A percentile compares a stretch with the other conserved stretches of the same genome.
These are phyloP conservation scores for Penicillium manginii DNA, from an alignment of 495 filamentous ascomycete species.

Conservation along the genomic window DNA sequence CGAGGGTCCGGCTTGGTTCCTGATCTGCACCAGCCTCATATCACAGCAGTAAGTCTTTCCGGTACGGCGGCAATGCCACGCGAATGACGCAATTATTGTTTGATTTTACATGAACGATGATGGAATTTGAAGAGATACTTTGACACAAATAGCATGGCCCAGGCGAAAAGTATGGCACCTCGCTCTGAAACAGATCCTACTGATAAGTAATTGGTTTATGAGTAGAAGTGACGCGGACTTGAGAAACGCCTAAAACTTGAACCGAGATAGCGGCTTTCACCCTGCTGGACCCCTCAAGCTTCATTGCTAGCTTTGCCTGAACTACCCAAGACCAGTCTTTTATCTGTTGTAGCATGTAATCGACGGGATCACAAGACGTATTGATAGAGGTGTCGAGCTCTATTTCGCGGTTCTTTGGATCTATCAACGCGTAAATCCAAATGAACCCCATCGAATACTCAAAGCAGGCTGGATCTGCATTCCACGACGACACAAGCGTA, in stretches of 20 bases:
- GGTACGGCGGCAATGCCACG: too few species aligned
- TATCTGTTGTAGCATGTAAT: conserved; percentile 5
- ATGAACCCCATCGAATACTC: conserved; percentile 12
- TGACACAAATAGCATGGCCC: too few species aligned
- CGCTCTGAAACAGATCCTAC: neutral
- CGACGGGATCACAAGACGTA: neutral
- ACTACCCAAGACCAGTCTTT: conserved; percentile 2
- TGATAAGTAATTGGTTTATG: conserved; percentile 8
- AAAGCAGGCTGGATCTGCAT: conserved; percentile 10
- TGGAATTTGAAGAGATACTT: too few species aligned
- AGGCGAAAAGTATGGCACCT: neutral
- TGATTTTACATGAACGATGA: too few species aligned
- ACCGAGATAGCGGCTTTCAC: neutral
- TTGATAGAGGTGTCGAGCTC: neutral
- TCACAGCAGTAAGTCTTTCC: too few species aligned
- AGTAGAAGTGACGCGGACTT: conserved; percentile 3
- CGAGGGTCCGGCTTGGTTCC: too few species aligned
- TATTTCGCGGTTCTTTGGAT: conserved; percentile 2
- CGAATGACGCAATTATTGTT: too few species aligned
- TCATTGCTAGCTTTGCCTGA: neutral
- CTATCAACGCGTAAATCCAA: conserved; percentile 9
- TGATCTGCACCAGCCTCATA: too few species aligned
- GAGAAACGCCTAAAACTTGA: conserved; percentile 7
- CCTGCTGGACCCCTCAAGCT: neutral
- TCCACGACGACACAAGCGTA: conserved; percentile 12